Base-by-base conservation (phyloP, 202 grass and related monocot genomes). In the Brachypodium distachyon region DNA sequence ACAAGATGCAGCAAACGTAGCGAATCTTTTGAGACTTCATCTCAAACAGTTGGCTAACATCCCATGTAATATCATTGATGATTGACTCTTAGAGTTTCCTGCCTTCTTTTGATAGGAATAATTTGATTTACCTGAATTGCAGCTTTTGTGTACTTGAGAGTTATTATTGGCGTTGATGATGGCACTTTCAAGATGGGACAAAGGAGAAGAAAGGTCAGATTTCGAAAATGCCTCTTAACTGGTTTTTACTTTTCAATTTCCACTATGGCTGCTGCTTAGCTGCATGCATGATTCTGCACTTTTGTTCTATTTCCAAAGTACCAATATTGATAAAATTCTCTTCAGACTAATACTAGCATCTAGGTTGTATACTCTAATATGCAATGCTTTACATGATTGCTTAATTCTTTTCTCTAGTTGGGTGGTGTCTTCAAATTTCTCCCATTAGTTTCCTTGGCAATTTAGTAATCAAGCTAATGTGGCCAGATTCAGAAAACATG, bases 171-270 rank as follows among this genome's bases (percentile, higher is more conserved):
- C 49, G 21, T 87, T 64, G 80, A 97, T 43, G 78, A 82, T 14
- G 84, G 84, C 42, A 92, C 82, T 86, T 74, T 77, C 82, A 97
- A 88, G 70, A 87, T 84, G 72, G 90, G 76, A 36, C 91, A 97
- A 77, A 88, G 48, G 82, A 86, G 85, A 82, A 90, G 82, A 79
- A 85, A 90, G 93, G 93, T 97, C 64, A 53, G 48, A 19, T 39
- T 67, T 67, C 47, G 10, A 61, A 10, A 52, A 50, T 68, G 54
- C 22, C 49, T 36, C 7, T 14, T 62, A n/a, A 12, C 57, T 80
- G 41, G 41, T 47, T 75, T 9, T 42, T 64, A 28, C 42, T 72
- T 61, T 19, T 63, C 29, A 64, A 56, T 75, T 68, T 54, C 42
- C 7, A 6, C 47, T 64, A 12, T 53, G 56, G 48, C 43, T 52